phyloP scores from a whole-genome alignment of 192 early-diverging fungal species.

The Endogone sp. region DNA sequence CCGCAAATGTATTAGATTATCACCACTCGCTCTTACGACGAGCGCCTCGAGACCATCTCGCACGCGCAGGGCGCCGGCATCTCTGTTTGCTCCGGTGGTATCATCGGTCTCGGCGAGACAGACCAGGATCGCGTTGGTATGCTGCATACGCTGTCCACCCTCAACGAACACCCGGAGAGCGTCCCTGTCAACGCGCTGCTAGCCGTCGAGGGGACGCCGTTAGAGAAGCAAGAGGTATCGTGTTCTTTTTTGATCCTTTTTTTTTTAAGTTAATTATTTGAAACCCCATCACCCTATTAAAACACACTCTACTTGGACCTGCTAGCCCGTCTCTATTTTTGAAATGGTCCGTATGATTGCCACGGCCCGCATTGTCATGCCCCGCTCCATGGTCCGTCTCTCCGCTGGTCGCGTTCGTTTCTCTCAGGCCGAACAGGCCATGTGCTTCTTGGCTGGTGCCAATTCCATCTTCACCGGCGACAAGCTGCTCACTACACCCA shows the following conservation, averaged over 20 bases:
- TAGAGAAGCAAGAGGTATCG: conserved; percentile 70
- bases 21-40: conserved; percentile 77
- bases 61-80: conserved; percentile 75
- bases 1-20: conserved; percentile 44
- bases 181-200: conserved; percentile 79
- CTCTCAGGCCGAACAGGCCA: conserved; percentile 59
- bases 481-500: conserved; percentile 75
- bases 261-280: conserved; percentile 8
- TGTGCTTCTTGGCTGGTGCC: conserved; percentile 82
- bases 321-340: conserved; percentile 74
- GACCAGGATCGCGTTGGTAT: conserved; percentile 70
- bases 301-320: too few species aligned
- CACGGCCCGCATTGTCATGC: conserved; percentile 80
- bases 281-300: too few species aligned
- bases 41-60: conserved; percentile 69
- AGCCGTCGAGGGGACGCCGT: conserved; percentile 77
- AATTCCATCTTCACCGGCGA: conserved; percentile 86
- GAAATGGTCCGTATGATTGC: conserved; percentile 85
- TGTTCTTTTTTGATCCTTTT: background rate
- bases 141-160: conserved; percentile 68
- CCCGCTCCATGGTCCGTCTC: conserved; percentile 70
- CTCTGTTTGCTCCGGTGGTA: conserved; percentile 79
- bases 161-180: conserved; percentile 70
- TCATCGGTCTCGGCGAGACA: conserved; percentile 78
- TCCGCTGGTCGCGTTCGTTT: conserved; percentile 75